Evolutionary conservation across 345 rosid genomes (phyloP), one percentile per base, ranked within the genome.

Genomic region (Camelina laxa): DNA sequence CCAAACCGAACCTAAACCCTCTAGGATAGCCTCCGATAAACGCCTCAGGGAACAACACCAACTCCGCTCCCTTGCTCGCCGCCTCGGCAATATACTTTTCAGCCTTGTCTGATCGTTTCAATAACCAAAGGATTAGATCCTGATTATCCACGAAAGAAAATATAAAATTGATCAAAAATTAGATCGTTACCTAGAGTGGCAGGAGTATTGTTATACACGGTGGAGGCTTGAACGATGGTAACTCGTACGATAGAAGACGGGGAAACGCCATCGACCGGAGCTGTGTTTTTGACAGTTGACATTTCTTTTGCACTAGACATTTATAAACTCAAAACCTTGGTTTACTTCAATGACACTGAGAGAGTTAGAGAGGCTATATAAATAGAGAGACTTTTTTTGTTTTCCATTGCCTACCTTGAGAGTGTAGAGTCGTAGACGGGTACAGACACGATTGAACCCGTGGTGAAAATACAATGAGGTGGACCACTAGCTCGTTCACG

Each of bases 11-110:
- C 60, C 35, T 82, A n/a, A 88, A 86, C 21, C 98, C 96, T n/a
- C n/a, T n/a, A 4, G 96, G 95, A 73, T 88, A 92, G 1, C 98
- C 96, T 1, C 95, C 98, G 4, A 92, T 63, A 65, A 88, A 92
- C 3, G 87, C 96, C 79, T 92, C 96, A 1, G 98, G 98, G 67
- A 92, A 90, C 57, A 90, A 85, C 60, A 92, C 95, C 22, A 92
- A 74, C 80, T 90, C 82, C 7, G 96, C 75, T 21, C 93, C 93
- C 14, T 81, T 80, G 12, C 86, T 84, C 0, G 90, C 92, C 19
- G 96, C 95, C 77, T 88, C 98, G 1, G 85, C 91, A 67, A 90
- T 58, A 61, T 83, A 78, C 60, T 92, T 85, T 81, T 90, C 96
- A 17, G 95, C 98, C 84, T 47, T 47, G 51, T 47, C 51, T 47